Conservation (phyloP, 2,329 filamentous ascomycete genomes). For the Aspergillus ustus region DNA sequence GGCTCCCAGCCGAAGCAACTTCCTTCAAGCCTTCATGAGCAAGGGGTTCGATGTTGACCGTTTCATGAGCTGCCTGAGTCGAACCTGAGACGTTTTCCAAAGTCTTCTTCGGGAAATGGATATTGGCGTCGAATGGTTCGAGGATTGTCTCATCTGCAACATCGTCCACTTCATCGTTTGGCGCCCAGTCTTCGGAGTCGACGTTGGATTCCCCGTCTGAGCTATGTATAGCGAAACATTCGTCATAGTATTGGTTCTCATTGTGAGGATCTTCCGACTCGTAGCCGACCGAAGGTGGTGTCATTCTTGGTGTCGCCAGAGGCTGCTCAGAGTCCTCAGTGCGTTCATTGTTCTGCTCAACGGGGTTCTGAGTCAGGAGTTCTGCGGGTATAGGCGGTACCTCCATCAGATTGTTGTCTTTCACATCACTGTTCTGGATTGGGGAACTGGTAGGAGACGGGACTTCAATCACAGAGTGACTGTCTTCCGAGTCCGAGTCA, state of each 20-base stretch:
- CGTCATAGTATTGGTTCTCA: conserved; percentile 9
- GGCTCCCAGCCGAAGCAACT: neutral
- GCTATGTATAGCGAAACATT: conserved; percentile 6
- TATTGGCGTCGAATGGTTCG: conserved; percentile 13
- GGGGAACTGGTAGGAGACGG: conserved; percentile 32
- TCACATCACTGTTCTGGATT: conserved; percentile 17
- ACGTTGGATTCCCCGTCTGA: conserved; percentile 12
- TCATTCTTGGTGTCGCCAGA: conserved; percentile 30
- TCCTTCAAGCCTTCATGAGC: neutral
- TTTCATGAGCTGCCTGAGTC: too few relatives aligned
- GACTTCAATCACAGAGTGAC: conserved; percentile 25
- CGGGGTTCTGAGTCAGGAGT: conserved; percentile 21
- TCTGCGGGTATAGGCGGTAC: neutral
- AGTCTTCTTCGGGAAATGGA: conserved; percentile 6
- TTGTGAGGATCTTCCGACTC: neutral
- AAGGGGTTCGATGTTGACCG: neutral
- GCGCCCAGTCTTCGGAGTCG: conserved; percentile 7
- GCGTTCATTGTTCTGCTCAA: conserved; percentile 22
- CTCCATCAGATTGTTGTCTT: neutral
- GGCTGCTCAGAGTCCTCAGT: conserved; percentile 23
- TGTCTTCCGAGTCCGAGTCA: conserved; percentile 26
- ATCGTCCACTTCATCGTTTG: neutral
- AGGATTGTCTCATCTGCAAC: conserved; percentile 9
- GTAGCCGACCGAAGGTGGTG: conserved; percentile 21
- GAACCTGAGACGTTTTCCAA: conserved; percentile 6